Evolutionary conservation across 495 filamentous ascomycete genomes (phyloP), one percentile per base, ranked within the genome.

Genomic region (Emericellopsis terricola): DNA sequence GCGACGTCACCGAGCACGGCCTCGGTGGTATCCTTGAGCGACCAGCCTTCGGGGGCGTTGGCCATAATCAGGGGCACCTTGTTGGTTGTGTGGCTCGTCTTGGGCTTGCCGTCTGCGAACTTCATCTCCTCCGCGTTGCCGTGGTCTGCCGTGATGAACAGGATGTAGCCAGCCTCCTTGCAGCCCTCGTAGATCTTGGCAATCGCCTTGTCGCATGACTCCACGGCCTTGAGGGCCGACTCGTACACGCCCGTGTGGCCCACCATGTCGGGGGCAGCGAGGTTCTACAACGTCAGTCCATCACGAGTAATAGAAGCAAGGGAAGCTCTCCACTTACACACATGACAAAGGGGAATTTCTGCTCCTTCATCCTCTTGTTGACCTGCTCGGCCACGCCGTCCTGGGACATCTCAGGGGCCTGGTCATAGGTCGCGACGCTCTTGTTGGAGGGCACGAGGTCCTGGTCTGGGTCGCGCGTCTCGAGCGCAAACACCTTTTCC

Each of bases 41-140:
- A 82, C 78, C 76, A 94, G 43, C 80, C 78, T 46, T 76, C 68
- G 18, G 89, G 89, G 31, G 89, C 86, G 48, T 96, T 97, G 50
- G 82, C 85, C 85, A 97, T 89, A 47, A 96, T 69, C 59, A 97
- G 93, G 8, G 89, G 89, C 33, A 97, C 89, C 55, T 81, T 82
- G 68, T 97, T 97, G 34, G 77, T 85, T 16, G 89, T 97, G 65
- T 97, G 89, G 30, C 82, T 86, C 10, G 89, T 97, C 72, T 97
- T 97, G 29, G 89, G 89, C 48, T 80, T 87, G 48, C 83, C 81
- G 49, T 92, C 78, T 44, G 82, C 73, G 55, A 80, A 94, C 58
- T 94, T 71, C 89, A 97, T 97, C 67, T 97, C 89, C 65, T 97
- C 89, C 34, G 89, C 89, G 47, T 97, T 97, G 36, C 89, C 89